phyloP scores from a whole-genome alignment of 2,329 filamentous ascomycete species.

The Monilinia laxa region DNA sequence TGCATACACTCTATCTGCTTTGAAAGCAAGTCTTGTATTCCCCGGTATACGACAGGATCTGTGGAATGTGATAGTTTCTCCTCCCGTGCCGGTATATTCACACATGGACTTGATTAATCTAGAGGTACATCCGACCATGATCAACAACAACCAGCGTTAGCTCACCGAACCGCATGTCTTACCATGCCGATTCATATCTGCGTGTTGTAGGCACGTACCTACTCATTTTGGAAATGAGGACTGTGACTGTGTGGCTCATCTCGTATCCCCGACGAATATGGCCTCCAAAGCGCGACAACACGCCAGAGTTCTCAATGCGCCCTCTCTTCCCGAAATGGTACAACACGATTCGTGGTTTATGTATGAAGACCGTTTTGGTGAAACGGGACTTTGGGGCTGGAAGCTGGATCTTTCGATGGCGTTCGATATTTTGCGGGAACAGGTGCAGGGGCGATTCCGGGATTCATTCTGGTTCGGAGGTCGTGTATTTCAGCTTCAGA shows the following conservation, averaged over 20 bases:
- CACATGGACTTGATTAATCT: neutral
- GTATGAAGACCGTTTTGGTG: conserved; percentile 16
- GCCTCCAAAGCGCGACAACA: neutral
- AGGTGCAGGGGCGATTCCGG: neutral
- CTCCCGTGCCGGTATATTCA: neutral
- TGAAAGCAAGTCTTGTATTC: neutral
- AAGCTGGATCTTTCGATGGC: neutral
- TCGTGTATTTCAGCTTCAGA: neutral
- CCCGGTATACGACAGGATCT: neutral
- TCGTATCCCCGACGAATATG: conserved; percentile 17
- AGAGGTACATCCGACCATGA: neutral
- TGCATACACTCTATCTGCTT: conserved; percentile 1
- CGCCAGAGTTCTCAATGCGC: conserved; percentile 1
- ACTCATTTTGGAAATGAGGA: neutral
- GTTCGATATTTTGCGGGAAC: neutral
- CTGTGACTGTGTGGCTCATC: neutral
- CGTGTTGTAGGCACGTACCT: neutral
- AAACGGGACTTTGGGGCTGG: neutral
- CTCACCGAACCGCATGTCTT: conserved; percentile 8
- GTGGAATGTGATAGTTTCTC: neutral
- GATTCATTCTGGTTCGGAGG: neutral
- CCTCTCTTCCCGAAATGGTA: neutral
- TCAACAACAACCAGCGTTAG: neutral
- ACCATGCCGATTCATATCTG: neutral
- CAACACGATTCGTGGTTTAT: neutral